A percentile compares a stretch with the other conserved stretches of the same genome.
Conservation (phyloP, 225 moss, liverwort and hornwort species). For the Pseudisothecium myosuroides region DNA sequence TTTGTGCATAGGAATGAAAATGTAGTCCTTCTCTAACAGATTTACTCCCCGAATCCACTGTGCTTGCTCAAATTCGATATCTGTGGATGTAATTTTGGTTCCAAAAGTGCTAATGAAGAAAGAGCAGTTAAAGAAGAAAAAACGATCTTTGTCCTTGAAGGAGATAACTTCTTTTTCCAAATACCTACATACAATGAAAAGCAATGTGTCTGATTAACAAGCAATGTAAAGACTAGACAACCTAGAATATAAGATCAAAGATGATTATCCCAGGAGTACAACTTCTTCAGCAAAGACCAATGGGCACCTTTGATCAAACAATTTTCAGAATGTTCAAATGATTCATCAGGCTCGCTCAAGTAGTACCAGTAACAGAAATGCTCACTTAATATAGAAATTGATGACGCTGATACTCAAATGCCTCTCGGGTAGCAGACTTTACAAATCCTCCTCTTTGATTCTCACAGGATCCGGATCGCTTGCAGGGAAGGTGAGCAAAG, state of each 20-base stretch:
- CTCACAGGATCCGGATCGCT: background rate
- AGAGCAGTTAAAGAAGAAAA: background rate
- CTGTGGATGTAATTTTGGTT: background rate
- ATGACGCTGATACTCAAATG: background rate
- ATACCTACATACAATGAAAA: background rate
- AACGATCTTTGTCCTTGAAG: background rate
- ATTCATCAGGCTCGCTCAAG: background rate
- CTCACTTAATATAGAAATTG: background rate
- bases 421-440: background rate
- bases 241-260: background rate
- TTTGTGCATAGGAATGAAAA: background rate
- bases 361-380: background rate
- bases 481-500: background rate
- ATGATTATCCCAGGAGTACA: background rate
- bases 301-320: background rate
- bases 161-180: background rate
- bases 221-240: background rate
- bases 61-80: background rate
- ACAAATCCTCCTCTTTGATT: background rate
- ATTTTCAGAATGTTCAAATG: background rate
- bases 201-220: background rate
- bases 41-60: background rate
- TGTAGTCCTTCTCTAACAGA: slow-evolving; percentile 14
- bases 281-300: background rate
- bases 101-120: background rate